Evolutionary conservation across 495 filamentous ascomycete genomes (phyloP).

Genomic region (Penicillium simplicissimum): DNA sequence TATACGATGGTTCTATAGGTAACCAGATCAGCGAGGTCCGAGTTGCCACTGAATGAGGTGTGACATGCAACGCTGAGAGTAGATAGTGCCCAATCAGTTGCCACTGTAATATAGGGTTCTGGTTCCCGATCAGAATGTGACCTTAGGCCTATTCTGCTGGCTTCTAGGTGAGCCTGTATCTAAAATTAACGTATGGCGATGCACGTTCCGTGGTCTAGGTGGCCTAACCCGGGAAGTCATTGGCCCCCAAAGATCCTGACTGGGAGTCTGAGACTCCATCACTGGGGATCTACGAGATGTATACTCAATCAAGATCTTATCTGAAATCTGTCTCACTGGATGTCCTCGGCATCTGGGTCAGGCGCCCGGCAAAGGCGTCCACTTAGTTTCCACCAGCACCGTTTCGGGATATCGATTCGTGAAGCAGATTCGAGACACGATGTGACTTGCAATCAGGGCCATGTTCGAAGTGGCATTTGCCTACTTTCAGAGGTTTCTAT

Average conservation of each 20-base stretch:
- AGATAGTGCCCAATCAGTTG: background rate
- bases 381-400: background rate
- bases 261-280: background rate
- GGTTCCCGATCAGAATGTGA: background rate
- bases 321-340: constrained; percentile 1
- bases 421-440: background rate
- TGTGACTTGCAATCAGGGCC: background rate
- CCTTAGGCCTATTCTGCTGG: background rate
- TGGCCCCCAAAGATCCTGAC: background rate
- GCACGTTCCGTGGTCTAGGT: background rate
- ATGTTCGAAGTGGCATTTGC: too few species aligned
- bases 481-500: background rate
- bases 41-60: background rate
- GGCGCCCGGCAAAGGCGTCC: constrained; percentile 3
- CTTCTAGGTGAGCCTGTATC: background rate
- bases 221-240: background rate
- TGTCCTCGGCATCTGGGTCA: background rate
- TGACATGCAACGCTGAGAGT: background rate
- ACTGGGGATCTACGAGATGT: background rate
- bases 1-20: background rate
- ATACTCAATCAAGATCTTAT: background rate
- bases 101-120: background rate
- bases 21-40: background rate
- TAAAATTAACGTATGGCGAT: background rate
- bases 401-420: background rate